Conservation (phyloP, 495 filamentous ascomycete species). For the Lichina pygmaea region DNA sequence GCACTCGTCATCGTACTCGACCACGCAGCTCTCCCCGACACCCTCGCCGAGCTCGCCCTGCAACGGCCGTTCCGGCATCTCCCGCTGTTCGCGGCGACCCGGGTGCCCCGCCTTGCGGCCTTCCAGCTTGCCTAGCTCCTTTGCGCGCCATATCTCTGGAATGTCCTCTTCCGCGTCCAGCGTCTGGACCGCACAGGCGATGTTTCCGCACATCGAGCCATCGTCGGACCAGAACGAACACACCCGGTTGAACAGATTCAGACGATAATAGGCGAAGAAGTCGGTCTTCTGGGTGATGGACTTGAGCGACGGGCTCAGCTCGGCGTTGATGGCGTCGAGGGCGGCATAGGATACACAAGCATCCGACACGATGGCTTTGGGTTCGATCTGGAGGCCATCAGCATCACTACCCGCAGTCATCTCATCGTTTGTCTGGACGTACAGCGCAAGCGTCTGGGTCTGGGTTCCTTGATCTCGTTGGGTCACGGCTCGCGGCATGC, state of each 20-base stretch:
- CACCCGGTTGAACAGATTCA: conserved; percentile 85
- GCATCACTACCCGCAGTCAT: neutral
- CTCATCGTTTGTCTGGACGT: conserved; percentile 11
- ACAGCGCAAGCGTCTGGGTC: conserved; percentile 37
- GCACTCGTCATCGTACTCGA: conserved; percentile 94
- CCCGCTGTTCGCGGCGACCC: conserved; percentile 34
- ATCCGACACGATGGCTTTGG: conserved; percentile 43
- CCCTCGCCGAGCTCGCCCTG: conserved; percentile 60
- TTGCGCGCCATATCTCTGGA: conserved; percentile 67
- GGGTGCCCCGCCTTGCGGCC: conserved; percentile 81
- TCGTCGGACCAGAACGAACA: conserved; percentile 94
- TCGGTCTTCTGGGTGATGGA: conserved; percentile 68
- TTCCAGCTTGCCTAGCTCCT: conserved; percentile 78
- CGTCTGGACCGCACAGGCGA: conserved; percentile 91
- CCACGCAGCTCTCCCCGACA: conserved; percentile 83
- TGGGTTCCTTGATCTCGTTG: conserved; percentile 13
- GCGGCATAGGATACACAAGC: conserved; percentile 80
- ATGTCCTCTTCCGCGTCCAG: conserved; percentile 88
- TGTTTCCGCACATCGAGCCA: conserved; percentile 87
- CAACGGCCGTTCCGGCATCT: conserved; percentile 40
- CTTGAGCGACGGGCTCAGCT: conserved; percentile 53
- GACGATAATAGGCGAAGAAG: conserved; percentile 90
- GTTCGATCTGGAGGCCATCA: conserved; percentile 26
- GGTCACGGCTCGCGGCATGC: conserved; percentile 1
- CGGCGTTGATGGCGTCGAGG: conserved; percentile 57